Conservation (phyloP, 805 yeast species). For the Metschnikowia continentalis region DNA sequence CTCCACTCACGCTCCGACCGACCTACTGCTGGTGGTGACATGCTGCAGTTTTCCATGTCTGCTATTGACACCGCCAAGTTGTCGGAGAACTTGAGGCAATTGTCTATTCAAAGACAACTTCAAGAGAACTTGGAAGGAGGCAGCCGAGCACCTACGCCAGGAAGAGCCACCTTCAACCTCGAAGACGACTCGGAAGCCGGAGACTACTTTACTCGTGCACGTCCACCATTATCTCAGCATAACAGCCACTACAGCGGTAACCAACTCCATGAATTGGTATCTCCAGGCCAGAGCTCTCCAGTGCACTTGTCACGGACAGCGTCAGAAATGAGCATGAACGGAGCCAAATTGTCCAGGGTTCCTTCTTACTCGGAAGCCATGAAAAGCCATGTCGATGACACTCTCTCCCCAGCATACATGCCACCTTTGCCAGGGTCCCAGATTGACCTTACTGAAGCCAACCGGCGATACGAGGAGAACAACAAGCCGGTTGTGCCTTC, state of each 20-base stretch:
- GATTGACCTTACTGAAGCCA: conserved; percentile 29
- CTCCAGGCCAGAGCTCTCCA: conserved; percentile 53
- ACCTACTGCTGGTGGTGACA: conserved; percentile 9
- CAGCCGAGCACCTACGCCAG: conserved; percentile 15
- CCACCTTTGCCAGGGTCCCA: conserved; percentile 46
- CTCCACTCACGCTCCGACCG: conserved; percentile 8
- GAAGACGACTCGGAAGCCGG: conserved; percentile 25
- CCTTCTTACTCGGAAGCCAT: conserved; percentile 85
- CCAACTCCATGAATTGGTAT: conserved; percentile 7
- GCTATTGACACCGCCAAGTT: conserved; percentile 39
- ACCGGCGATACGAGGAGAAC: conserved; percentile 26
- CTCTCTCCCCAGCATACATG: conserved; percentile 69
- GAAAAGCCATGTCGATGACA: conserved; percentile 46
- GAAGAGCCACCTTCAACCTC: conserved; percentile 32
- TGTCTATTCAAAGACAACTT: conserved; percentile 47
- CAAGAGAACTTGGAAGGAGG: conserved; percentile 25
- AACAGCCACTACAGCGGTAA: background rate
- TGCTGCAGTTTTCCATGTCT: conserved; percentile 30
- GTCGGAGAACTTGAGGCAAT: conserved; percentile 48
- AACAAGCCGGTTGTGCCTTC: background rate
- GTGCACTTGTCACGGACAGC: conserved; percentile 56
- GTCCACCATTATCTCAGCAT: conserved; percentile 8
- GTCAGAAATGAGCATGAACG: conserved; percentile 39
- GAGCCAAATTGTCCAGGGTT: conserved; percentile 46
- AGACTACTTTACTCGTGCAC: conserved; percentile 31